These are phyloP conservation scores for Artemisia argyi DNA, from an alignment of 129 eudicot genomes.

Conservation along the genomic window DNA sequence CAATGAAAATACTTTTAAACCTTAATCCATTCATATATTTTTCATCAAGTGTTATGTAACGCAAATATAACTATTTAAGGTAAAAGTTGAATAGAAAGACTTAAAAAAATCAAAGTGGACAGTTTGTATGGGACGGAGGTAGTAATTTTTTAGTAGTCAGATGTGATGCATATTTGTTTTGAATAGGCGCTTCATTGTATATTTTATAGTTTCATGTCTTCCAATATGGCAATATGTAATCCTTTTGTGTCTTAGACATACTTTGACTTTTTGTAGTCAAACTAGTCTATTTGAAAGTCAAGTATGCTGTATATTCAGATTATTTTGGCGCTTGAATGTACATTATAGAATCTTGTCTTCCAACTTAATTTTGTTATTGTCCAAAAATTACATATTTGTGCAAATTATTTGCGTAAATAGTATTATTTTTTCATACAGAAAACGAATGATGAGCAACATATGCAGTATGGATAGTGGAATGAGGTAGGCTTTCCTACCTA, in stretches of 20 bases:
- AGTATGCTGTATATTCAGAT: background rate
- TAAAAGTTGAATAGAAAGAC: too few species aligned
- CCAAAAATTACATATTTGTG: background rate
- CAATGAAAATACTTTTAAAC: too few species aligned
- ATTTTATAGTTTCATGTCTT: too few species aligned
- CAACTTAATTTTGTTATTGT: background rate
- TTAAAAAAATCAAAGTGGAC: too few species aligned
- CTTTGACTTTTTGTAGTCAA: conserved; percentile 23
- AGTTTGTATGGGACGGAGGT: too few species aligned
- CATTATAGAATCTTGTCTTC: conserved; percentile 1
- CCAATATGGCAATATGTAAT: background rate
- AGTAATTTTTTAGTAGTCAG: background rate
- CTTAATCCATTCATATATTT: too few species aligned
- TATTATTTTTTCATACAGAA: background rate
- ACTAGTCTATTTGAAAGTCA: background rate
- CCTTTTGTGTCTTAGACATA: conserved; percentile 3
- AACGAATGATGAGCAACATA: background rate
- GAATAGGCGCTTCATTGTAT: too few species aligned
- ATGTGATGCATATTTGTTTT: background rate
- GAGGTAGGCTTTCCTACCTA: background rate
- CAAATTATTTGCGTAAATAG: background rate
- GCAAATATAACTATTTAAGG: too few species aligned
- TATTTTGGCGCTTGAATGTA: background rate
- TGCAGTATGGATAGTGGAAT: background rate
- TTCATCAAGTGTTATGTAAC: too few species aligned